Base-by-base conservation (phyloP, 2,329 filamentous ascomycete species). In the Colletotrichum tropicale region DNA sequence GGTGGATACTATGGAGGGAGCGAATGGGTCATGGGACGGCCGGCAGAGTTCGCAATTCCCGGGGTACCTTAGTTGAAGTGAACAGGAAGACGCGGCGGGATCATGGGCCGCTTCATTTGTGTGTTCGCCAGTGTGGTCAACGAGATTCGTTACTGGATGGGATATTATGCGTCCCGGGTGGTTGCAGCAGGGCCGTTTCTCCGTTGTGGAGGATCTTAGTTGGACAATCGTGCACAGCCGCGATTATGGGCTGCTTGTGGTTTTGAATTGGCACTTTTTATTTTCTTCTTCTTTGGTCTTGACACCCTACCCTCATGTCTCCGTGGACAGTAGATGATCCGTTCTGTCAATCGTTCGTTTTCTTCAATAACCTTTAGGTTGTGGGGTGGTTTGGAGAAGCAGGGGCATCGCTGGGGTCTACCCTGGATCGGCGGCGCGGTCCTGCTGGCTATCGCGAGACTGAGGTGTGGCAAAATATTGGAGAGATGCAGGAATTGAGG, bases 401-500 rank as follows among this genome's bases (percentile, higher is more conserved):
- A 52, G 55, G 43, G 62, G 52, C 30, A 36, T 52, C 16, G 32
- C 32, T 61, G 13, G 61, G 72, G 55, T 62, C 55, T 36, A 66
- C 69, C 73, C 73, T 73, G 55, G 69, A 75, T 72, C 73, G 62
- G 62, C 69, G 69, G 69, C 56, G 62, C 69, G 69, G 70, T 70
- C 69, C 62, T 75, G 69, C 62, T 64, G 65, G 62, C 62, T 75
- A 30, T 66, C 30, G 24, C 61, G 15, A 67, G 18, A 62, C 18
- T n/a, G 58, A 62, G 58, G 34, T 48, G n/a, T 36, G 24, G 36
- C 56, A 48, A 36, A 24, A 38, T 15, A 18, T 38, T n/a, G 18
- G 18, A 36, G 18, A 28, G 32, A 64, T 21, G 60, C 18, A 43
- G 38, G 18, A n/a, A 43, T 43, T 43, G 38, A n/a, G 38, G 32